Evolutionary conservation across 257 asterid genomes (phyloP).

Genomic region (Solanum peruvianum): DNA sequence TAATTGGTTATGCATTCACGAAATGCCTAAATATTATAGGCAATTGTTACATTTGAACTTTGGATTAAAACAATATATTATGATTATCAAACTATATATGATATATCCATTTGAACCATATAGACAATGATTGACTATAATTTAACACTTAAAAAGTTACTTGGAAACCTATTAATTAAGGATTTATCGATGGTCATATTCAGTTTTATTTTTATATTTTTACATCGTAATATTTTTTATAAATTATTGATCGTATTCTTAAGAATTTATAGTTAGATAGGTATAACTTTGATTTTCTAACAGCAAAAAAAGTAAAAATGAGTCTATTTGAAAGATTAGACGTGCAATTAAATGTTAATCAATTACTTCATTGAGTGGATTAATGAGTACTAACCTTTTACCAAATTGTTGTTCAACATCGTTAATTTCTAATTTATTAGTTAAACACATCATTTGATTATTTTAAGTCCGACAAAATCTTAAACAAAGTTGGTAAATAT

Average conservation of each 20-base stretch:
- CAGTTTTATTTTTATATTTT: too few relatives aligned
- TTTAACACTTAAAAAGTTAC: not conserved
- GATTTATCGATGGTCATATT: not conserved
- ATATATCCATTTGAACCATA: not conserved
- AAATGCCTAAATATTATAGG: not conserved
- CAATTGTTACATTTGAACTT: not conserved
- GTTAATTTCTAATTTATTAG: not conserved
- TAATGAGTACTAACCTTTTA: not conserved
- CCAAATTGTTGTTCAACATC: not conserved
- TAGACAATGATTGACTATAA: not conserved
- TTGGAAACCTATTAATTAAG: not conserved
- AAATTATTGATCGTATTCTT: too few relatives aligned
- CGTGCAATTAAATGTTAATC: not conserved
- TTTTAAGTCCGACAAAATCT: not conserved
- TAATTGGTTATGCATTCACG: not conserved
- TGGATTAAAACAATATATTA: not conserved
- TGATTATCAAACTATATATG: not conserved
- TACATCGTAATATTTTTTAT: too few relatives aligned
- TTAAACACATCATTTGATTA: not conserved
- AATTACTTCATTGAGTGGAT: not conserved
- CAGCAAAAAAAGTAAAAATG: too few relatives aligned
- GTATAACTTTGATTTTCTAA: too few relatives aligned
- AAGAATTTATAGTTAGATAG: too few relatives aligned
- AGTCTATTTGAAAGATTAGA: not conserved
- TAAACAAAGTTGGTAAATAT: not conserved